A percentile compares a stretch with the other conserved stretches of the same genome.
These are phyloP conservation scores for Neoscytalidium dimidiatum DNA, from an alignment of 2,329 filamentous ascomycete genomes.

Conservation along the genomic window DNA sequence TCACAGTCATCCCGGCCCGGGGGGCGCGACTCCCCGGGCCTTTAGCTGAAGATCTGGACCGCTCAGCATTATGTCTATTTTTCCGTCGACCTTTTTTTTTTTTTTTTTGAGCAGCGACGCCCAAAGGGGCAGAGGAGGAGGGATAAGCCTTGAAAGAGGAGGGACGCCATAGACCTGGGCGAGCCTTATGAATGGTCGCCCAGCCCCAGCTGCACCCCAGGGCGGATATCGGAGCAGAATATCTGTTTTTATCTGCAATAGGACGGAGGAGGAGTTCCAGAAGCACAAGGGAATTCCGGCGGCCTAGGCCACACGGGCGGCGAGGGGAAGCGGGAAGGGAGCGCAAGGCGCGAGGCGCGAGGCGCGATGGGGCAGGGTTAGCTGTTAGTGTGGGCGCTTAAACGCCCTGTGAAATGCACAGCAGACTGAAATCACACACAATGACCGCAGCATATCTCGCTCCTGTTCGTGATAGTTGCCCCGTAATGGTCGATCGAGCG, in stretches of 20 bases:
- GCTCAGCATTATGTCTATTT: background rate
- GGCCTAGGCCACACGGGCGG: background rate
- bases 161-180: background rate
- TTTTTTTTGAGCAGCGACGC: background rate
- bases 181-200: conserved; percentile 1
- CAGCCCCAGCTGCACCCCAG: background rate
- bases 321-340: conserved; percentile 18
- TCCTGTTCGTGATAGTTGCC: conserved; percentile 3
- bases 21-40: background rate
- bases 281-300: conserved; percentile 5
- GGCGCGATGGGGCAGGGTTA: conserved; percentile 4
- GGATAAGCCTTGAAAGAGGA: background rate
- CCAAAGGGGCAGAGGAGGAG: background rate
- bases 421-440: conserved; percentile 11
- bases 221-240: conserved; percentile 1
- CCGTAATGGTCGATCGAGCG: background rate
- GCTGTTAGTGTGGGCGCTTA: conserved; percentile 14
- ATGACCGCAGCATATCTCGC: conserved; percentile 5
- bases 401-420: conserved; percentile 15
- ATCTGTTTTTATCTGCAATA: background rate
- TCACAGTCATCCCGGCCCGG: conserved; percentile 19
- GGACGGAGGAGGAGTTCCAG: conserved; percentile 15
- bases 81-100: conserved; percentile 6
- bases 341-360: too few relatives aligned
- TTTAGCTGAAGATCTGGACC: conserved; percentile 13